phyloP scores from a whole-genome alignment of 352 stramenopile species.

The Pythium biforme region DNA sequence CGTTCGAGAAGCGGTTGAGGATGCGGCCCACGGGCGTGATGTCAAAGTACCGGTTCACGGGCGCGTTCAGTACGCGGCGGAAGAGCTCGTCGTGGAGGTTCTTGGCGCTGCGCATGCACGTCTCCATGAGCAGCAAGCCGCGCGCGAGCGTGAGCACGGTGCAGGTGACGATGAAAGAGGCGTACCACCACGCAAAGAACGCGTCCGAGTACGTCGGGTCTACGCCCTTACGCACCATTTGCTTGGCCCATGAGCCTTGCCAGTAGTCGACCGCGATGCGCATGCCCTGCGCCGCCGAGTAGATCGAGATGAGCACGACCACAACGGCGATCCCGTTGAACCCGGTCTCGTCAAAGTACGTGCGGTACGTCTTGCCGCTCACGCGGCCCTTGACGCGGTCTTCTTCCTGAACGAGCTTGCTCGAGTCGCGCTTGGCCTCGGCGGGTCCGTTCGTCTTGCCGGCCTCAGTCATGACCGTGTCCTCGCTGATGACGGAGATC shows the following conservation, averaged over 20 bases:
- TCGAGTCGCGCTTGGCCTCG: slow-evolving; percentile 2
- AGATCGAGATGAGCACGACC: slow-evolving; percentile 22
- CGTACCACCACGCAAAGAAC: slow-evolving; percentile 40
- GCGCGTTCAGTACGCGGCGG: slow-evolving; percentile 41
- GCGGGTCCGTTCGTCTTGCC: neutral
- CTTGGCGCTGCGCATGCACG: slow-evolving; percentile 35
- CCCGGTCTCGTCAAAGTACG: slow-evolving; percentile 34
- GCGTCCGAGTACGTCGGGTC: slow-evolving; percentile 25
- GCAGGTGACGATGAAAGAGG: slow-evolving; percentile 35
- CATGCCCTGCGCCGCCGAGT: slow-evolving; percentile 20
- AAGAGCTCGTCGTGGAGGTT: slow-evolving; percentile 53
- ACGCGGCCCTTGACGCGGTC: slow-evolving; percentile 32
- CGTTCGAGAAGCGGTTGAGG: slow-evolving; percentile 64
- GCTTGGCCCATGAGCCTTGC: slow-evolving; percentile 31
- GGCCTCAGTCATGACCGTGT: neutral
- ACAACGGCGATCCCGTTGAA: slow-evolving; percentile 30
- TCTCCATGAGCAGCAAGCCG: slow-evolving; percentile 38
- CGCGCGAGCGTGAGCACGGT: slow-evolving; percentile 26
- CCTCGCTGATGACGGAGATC: neutral
- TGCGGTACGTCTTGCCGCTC: slow-evolving; percentile 30
- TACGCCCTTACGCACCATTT: slow-evolving; percentile 20
- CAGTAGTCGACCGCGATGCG: slow-evolving; percentile 27
- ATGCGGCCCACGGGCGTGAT: slow-evolving; percentile 63
- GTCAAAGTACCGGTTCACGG: slow-evolving; percentile 68
- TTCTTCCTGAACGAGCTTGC: slow-evolving; percentile 32